Evolutionary conservation across 257 asterid genomes (phyloP).

Genomic region (Nemophila menziesii): DNA sequence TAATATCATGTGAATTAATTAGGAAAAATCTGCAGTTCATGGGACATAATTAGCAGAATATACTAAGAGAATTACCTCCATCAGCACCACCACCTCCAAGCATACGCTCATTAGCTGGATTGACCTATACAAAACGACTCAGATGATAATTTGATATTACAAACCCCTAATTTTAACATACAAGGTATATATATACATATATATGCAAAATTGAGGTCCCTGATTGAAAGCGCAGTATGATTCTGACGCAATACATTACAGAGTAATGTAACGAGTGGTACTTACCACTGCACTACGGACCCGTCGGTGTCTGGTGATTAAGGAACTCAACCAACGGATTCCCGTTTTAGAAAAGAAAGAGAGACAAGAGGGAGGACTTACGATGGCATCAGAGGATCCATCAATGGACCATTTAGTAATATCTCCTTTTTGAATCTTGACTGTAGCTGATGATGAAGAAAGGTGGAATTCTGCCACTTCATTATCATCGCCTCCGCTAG

Average conservation of each 20-base stretch:
- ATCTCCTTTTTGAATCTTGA: constrained; percentile 73
- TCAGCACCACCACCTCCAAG: constrained; percentile 98
- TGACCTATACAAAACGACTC: constrained; percentile 40
- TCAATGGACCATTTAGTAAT: constrained; percentile 79
- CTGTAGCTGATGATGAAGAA: constrained; percentile 38
- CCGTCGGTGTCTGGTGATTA: too few relatives aligned
- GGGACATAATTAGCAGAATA: constrained; percentile 3
- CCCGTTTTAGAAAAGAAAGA: not conserved
- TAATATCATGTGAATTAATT: constrained; percentile 4
- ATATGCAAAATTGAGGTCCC: not conserved
- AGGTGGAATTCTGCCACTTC: constrained; percentile 28
- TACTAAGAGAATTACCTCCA: constrained; percentile 56
- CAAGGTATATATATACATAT: not conserved
- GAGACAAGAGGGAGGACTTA: constrained; percentile 16
- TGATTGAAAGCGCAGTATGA: too few relatives aligned
- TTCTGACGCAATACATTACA: too few relatives aligned
- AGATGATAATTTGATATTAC: not conserved
- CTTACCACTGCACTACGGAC: too few relatives aligned
- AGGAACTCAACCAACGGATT: too few relatives aligned
- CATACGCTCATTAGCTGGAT: constrained; percentile 89
- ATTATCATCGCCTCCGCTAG: constrained; percentile 28
- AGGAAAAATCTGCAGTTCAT: constrained; percentile 3
- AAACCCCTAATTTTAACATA: not conserved
- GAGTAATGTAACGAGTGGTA: too few relatives aligned
- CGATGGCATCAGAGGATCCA: constrained; percentile 89